Base-by-base conservation (phyloP, 73 alveolate genomes). In the Breviolum minutum region DNA sequence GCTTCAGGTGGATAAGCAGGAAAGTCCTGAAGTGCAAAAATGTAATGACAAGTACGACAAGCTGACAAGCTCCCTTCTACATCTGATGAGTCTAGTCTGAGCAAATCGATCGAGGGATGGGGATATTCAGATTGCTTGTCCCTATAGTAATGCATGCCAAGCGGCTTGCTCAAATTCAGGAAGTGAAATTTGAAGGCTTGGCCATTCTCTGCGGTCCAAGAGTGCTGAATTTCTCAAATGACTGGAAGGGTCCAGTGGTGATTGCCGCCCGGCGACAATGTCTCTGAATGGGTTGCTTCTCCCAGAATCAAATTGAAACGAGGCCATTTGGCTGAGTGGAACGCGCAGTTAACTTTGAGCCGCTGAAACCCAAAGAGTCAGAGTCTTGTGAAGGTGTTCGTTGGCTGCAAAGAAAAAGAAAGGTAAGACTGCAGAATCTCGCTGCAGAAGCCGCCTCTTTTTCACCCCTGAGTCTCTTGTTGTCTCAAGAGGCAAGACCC, bases 1-100 rank as follows among this genome's bases (percentile, higher is more conserved):
- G 88, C 83, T 74, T 90, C 97, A 40, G 97, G 97, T 22, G 97
- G 97, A 71, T 90, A 90, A 24, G 97, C 97, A 26, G 87, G 69
- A n/a, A 69, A 73, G 97, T 90, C 97, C 87, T 86, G 32, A 63
- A n/a, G 54, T 6, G 26, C 20, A 79, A 32, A 19, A 40, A 40
- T 40, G 54, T 66, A 11, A 66, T 66, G 74, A n/a, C n/a, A n/a
- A n/a, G n/a, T n/a, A n/a, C 11, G 74, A 17, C 77, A 68, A 68
- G 24, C 77, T 17, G 24, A 22, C 77, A 68, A 68, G 24, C 77
- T 17, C 24, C 77, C 77, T 66, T 66, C 74, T 66, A n/a, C n/a
- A n/a, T n/a, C n/a, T n/a, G n/a, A n/a, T n/a, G n/a, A n/a, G n/a
- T n/a, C n/a, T n/a, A n/a, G n/a, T n/a, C n/a, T n/a, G n/a, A n/a